phyloP scores from a whole-genome alignment of 495 filamentous ascomycete species.

The Penicillium samsonianum region DNA sequence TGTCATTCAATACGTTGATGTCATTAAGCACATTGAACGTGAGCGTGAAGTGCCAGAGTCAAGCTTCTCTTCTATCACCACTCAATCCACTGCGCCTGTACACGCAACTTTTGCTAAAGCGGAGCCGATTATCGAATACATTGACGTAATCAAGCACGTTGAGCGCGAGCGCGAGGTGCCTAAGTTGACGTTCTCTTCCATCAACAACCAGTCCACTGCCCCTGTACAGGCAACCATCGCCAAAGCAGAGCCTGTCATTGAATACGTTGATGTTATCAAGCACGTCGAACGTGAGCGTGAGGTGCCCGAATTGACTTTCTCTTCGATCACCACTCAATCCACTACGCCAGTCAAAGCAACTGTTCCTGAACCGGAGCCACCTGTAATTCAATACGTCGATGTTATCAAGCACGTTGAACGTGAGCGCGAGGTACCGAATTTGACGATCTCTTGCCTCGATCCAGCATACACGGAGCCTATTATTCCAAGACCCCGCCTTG shows the following conservation, averaged over 20 bases:
- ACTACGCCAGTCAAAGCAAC: conserved; percentile 50
- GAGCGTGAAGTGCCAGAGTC: conserved; percentile 4
- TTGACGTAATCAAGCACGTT: conserved; percentile 7
- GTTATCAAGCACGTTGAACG: conserved; percentile 11
- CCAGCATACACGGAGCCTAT: conserved; percentile 15
- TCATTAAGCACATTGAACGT: conserved; percentile 13
- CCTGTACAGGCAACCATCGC: conserved; percentile 23
- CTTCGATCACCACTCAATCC: conserved; percentile 48
- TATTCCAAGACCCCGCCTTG: conserved; percentile 26
- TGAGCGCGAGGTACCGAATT: conserved; percentile 12
- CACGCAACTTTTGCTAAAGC: conserved; percentile 5
- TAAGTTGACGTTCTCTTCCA: conserved; percentile 30
- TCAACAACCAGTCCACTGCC: conserved; percentile 23
- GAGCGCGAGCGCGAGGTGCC: conserved; percentile 24
- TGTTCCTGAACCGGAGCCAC: conserved; percentile 27
- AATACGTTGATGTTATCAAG: conserved; percentile 14
- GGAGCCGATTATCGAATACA: conserved; percentile 11
- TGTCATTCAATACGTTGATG: conserved; percentile 10
- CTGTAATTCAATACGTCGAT: conserved; percentile 15
- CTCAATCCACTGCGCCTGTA: conserved; percentile 3
- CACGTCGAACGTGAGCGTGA: conserved; percentile 15
- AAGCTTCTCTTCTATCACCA: conserved; percentile 6
- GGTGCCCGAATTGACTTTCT: conserved; percentile 43
- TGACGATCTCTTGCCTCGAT: conserved; percentile 17
- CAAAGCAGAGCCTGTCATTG: conserved; percentile 6